Conservation (phyloP, 129 eudicot genomes). For the Solidago caesia region DNA sequence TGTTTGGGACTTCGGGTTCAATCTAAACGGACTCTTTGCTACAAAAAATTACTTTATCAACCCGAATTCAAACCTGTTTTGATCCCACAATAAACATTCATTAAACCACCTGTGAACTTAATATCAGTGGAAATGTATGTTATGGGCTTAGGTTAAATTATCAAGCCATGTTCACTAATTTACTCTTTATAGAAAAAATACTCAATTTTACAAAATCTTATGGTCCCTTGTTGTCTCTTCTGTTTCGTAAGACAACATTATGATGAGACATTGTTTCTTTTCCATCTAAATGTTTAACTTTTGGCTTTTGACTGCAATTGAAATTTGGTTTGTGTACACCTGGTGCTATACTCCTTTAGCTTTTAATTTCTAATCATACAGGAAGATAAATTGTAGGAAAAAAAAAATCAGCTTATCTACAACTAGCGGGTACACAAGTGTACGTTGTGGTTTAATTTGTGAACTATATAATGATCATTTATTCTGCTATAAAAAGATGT, state of each 20-base stretch:
- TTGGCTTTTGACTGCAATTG: constrained; percentile 8
- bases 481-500: neutral
- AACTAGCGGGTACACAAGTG: neutral
- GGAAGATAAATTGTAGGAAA: neutral
- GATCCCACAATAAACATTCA: neutral
- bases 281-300: neutral
- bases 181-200: neutral
- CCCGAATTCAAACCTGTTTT: neutral
- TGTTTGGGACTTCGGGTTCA: neutral
- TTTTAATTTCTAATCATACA: neutral
- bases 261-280: neutral
- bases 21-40: neutral
- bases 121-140: neutral
- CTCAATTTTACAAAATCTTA: neutral
- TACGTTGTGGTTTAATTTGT: neutral
- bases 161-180: neutral
- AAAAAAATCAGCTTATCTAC: constrained; percentile 1
- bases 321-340: neutral
- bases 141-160: neutral
- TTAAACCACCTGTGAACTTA: neutral
- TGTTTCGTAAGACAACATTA: constrained; percentile 17
- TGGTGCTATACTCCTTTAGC: neutral
- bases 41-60: too few species aligned
- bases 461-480: neutral
- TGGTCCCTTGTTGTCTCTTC: constrained; percentile 9